Percentiles rank a stretch among this genome's conserved stretches.
Conservation (phyloP, 805 yeast species). For the Lipomyces yamanashiensis region DNA sequence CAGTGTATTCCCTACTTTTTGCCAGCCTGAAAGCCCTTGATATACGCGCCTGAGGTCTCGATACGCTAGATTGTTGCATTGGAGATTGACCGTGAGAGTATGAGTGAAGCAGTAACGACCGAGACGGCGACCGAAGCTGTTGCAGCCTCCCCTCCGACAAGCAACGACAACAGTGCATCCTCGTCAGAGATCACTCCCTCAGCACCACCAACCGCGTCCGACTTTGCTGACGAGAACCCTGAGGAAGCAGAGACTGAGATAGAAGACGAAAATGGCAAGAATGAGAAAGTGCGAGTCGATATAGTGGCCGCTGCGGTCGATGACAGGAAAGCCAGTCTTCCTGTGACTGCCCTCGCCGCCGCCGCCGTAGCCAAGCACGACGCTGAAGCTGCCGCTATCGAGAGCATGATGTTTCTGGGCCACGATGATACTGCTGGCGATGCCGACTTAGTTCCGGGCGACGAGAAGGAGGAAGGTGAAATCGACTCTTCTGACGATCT, state of each 20-base stretch:
- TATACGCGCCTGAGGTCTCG: neutral
- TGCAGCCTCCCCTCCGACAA: neutral
- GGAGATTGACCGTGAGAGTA: neutral
- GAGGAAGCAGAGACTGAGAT: constrained; percentile 38
- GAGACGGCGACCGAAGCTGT: neutral
- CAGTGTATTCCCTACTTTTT: no score
- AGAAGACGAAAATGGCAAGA: constrained; percentile 26
- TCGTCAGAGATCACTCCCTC: neutral
- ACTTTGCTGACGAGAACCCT: constrained; percentile 24
- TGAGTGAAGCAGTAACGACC: constrained; percentile 1
- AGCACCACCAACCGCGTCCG: neutral
- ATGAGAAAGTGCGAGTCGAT: neutral
- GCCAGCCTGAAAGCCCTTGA: neutral
- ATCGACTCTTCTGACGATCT: constrained; percentile 20
- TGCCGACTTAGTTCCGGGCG: constrained; percentile 9
- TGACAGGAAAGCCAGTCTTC: neutral
- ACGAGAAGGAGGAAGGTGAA: constrained; percentile 28
- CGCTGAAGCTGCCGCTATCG: constrained; percentile 17
- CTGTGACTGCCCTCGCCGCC: neutral
- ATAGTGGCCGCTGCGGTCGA: neutral
- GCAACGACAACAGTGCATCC: neutral
- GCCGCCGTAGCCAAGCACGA: constrained; percentile 7
- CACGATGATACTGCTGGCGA: neutral
- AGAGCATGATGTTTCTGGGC: constrained; percentile 13
- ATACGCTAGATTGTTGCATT: neutral